These are phyloP conservation scores for Myriosclerotinia duriaeana DNA, from an alignment of 2,329 filamentous ascomycete species.

Conservation along the genomic window DNA sequence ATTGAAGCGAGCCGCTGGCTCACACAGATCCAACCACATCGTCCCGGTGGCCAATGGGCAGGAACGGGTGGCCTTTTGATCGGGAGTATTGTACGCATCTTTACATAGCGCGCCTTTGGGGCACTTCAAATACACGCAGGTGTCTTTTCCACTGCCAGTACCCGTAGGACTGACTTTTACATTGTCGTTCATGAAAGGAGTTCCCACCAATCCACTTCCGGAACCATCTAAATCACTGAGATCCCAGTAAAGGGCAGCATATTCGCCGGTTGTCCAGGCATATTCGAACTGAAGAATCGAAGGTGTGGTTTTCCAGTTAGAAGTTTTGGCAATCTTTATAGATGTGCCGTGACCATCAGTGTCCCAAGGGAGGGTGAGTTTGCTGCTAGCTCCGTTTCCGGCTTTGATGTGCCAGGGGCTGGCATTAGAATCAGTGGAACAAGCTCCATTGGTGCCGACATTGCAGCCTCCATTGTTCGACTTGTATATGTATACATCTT, in stretches of 20 bases:
- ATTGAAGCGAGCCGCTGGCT: conserved; percentile 7
- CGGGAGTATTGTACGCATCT: conserved; percentile 23
- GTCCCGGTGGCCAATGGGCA: conserved; percentile 17
- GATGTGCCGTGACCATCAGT: conserved; percentile 18
- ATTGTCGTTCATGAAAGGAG: conserved; percentile 21
- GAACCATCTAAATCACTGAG: conserved; percentile 23
- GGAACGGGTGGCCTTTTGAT: conserved; percentile 12
- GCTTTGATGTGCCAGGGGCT: conserved; percentile 21
- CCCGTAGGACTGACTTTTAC: conserved; percentile 22
- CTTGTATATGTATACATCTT: conserved; percentile 18
- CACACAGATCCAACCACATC: conserved; percentile 23
- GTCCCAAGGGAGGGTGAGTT: conserved; percentile 13
- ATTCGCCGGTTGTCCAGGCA: conserved; percentile 16
- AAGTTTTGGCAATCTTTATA: conserved; percentile 21
- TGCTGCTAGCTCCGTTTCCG: conserved; percentile 18
- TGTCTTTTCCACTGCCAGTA: conserved; percentile 16
- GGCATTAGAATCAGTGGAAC: conserved; percentile 10
- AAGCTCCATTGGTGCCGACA: conserved; percentile 16
- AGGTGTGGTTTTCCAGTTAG: conserved; percentile 19
- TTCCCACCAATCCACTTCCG: conserved; percentile 21
- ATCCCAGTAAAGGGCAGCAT: conserved; percentile 23
- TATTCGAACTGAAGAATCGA: conserved; percentile 24
- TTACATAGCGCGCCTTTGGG: conserved; percentile 16
- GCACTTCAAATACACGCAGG: conserved; percentile 19
- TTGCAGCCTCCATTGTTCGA: conserved; percentile 19